phyloP scores from a whole-genome alignment of 768 basidiomycete species.

The Boletus huronensis region DNA sequence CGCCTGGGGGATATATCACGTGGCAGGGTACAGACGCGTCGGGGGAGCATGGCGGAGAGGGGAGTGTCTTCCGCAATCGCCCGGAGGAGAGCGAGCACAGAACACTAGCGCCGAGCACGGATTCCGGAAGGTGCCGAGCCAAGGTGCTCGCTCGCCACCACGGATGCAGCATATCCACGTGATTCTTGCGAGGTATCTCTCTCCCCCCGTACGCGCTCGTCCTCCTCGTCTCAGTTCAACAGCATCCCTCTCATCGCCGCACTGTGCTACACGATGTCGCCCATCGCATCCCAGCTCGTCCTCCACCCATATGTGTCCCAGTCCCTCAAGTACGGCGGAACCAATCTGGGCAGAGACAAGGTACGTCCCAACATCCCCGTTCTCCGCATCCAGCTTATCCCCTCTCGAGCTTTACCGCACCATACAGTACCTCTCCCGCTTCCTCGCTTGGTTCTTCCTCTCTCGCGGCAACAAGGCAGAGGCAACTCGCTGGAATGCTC shows the following conservation, averaged over 20 bases:
- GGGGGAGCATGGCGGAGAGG: conserved; percentile 13
- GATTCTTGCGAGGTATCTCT: conserved; percentile 20
- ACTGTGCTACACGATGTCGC: conserved; percentile 22
- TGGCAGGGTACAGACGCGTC: conserved; percentile 10
- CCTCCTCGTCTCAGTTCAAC: neutral
- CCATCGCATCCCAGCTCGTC: conserved; percentile 69
- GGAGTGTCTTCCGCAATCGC: conserved; percentile 6
- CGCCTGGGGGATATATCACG: too few species aligned
- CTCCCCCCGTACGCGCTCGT: neutral
- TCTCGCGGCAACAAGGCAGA: conserved; percentile 65
- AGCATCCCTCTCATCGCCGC: conserved; percentile 13
- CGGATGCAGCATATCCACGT: conserved; percentile 24
- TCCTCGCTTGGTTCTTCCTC: conserved; percentile 81
- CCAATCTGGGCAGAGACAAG: conserved; percentile 91
- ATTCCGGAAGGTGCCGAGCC: too few species aligned
- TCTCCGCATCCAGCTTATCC: neutral
- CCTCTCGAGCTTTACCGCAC: conserved; percentile 73
- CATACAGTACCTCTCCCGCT: conserved; percentile 85
- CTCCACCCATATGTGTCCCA: conserved; percentile 82
- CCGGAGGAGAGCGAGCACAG: too few species aligned
- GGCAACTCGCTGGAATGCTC: conserved; percentile 73
- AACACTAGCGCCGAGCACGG: too few species aligned
- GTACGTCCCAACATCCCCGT: conserved; percentile 33
- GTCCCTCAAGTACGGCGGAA: conserved; percentile 69
- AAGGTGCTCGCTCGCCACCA: too few species aligned